Conservation (phyloP, 2,329 filamentous ascomycete genomes). For the Pseudogymnoascus sp. region DNA sequence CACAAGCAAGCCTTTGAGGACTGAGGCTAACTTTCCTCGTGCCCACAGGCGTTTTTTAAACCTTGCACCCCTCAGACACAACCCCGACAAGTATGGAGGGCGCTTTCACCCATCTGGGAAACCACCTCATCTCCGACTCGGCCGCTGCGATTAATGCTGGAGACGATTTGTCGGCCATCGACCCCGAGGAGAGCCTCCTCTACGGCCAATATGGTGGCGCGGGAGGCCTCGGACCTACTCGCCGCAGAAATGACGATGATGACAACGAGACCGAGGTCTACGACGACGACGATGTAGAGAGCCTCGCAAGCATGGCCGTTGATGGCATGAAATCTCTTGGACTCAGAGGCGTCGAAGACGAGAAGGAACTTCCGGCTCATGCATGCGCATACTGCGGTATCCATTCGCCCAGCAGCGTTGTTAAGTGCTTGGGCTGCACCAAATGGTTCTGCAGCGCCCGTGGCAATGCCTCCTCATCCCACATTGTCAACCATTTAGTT, state of each 20-base stretch:
- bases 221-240: slow-evolving; percentile 38
- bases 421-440: slow-evolving; percentile 90
- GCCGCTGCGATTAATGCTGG: slow-evolving; percentile 81
- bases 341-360: slow-evolving; percentile 59
- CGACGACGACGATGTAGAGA: slow-evolving; percentile 70
- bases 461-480: slow-evolving; percentile 91
- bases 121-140: slow-evolving; percentile 77
- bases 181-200: slow-evolving; percentile 73
- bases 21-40: slow-evolving; percentile 11
- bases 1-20: neutral
- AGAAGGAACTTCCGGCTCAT: slow-evolving; percentile 85
- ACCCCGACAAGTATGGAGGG: slow-evolving; percentile 57
- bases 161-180: slow-evolving; percentile 62
- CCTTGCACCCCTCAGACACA: slow-evolving; percentile 9
- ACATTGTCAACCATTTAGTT: slow-evolving; percentile 97
- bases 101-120: slow-evolving; percentile 80
- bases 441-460: slow-evolving; percentile 99
- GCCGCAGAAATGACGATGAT: slow-evolving; percentile 64
- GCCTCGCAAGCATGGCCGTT: slow-evolving; percentile 69
- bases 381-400: slow-evolving; percentile 99
- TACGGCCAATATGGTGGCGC: slow-evolving; percentile 59
- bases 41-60: slow-evolving; percentile 10
- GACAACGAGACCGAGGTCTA: slow-evolving; percentile 79
- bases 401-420: slow-evolving; percentile 87
- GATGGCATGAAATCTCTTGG: slow-evolving; percentile 63